Base-by-base conservation (phyloP, 2,329 filamentous ascomycete genomes). In the Microcera coccophila region DNA sequence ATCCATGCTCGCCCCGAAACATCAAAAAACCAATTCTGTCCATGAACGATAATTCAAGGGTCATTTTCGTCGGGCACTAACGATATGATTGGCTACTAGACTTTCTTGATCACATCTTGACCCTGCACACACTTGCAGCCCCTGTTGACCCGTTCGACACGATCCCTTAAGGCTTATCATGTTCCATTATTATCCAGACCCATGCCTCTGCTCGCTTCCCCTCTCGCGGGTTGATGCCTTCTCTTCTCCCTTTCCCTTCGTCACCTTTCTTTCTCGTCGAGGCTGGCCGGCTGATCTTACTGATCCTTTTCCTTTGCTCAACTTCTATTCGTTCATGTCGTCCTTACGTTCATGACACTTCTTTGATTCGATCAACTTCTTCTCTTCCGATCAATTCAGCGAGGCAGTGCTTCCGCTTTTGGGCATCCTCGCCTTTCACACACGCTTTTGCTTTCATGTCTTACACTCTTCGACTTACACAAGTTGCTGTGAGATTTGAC, bases 271-370 rank as follows among this genome's bases (percentile, higher is more conserved):
- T 18, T 18, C 39, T 53, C 41, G 33, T 34, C 36, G 42, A 56
- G 45, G 55, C 53, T 50, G 54, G 53, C 52, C 39, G 52, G 45
- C 50, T 53, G 55, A 53, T 53, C 55, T 39, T 39, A 35, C 36
- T 58, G 48, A 49, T 44, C 45, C 36, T 39, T 50, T 45, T 40
- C 40, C 38, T 39, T 47, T 45, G 33, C 21, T 37, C 40, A 18
- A 28, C 41, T 41, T 44, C 36, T 19, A 19, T 35, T 47, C 39
- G 22, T 48, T 45, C 34, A 34, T 39, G 39, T 41, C 41, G 44
- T 42, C 36, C 45, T 48, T 48, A 39, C 46, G 45, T 42, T 41
- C 40, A 45, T 45, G 46, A 49, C 48, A 15, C 46, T 49, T 33
- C 49, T 52, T 39, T 39, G 18, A 31, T 24, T 33, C 32, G 42